phyloP scores from a whole-genome alignment of 1,284 basidiomycete species.

The Leccinum griseonigrum region DNA sequence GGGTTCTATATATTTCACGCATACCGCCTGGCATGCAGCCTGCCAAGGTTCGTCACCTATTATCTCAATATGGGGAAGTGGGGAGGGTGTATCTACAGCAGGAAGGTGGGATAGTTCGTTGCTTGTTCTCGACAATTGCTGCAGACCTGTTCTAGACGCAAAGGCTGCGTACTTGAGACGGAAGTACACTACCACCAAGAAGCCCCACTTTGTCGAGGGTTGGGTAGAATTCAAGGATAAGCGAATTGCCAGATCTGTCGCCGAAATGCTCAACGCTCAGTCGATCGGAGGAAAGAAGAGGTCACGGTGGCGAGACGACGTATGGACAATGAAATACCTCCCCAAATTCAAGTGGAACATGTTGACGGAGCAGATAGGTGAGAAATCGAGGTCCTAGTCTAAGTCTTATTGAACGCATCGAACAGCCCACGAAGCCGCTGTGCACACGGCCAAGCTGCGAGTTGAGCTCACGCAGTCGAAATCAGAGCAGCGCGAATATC shows the following conservation, averaged over 20 bases:
- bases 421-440: constrained; percentile 89
- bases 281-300: constrained; percentile 95
- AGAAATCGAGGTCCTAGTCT: constrained; percentile 34
- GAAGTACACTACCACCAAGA: constrained; percentile 80
- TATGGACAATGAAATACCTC: constrained; percentile 99
- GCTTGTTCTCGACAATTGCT: constrained; percentile 4
- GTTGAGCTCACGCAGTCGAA: constrained; percentile 88
- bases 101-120: constrained; percentile 57
- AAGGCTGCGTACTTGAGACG: constrained; percentile 74
- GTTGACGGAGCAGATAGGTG: constrained; percentile 97
- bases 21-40: constrained; percentile 99
- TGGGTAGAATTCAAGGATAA: constrained; percentile 99
- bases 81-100: constrained; percentile 87
- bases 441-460: constrained; percentile 84
- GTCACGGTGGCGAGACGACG: constrained; percentile 89
- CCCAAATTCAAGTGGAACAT: constrained; percentile 99
- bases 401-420: constrained; percentile 4
- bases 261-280: constrained; percentile 95
- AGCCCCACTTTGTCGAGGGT: constrained; percentile 88
- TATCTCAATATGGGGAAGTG: constrained; percentile 81
- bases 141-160: constrained; percentile 49
- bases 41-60: constrained; percentile 91
- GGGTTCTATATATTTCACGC: constrained; percentile 92
- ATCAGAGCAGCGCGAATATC: constrained; percentile 90
- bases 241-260: constrained; percentile 84